These are phyloP conservation scores for Vitis labrusca DNA, from an alignment of 164 flowering plant genomes.

Conservation along the genomic window DNA sequence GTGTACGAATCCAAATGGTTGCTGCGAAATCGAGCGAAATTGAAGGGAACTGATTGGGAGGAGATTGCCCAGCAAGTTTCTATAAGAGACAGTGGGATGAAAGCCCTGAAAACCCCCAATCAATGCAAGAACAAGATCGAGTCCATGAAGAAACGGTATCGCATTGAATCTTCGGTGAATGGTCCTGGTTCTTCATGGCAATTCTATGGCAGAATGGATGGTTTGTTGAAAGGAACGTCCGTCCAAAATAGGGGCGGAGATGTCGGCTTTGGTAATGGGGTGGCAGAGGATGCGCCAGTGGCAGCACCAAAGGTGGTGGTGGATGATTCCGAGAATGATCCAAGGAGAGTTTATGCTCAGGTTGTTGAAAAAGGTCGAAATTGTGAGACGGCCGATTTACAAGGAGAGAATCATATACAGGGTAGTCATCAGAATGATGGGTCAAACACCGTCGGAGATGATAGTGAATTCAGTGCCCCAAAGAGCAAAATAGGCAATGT, in stretches of 20 bases:
- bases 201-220: slow-evolving; percentile 21
- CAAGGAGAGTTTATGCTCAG: slow-evolving; percentile 2
- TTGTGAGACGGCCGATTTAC: slow-evolving; percentile 12
- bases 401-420: slow-evolving; percentile 11
- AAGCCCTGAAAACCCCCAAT: slow-evolving; percentile 19
- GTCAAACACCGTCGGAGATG: slow-evolving; percentile 20
- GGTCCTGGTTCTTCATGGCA: slow-evolving; percentile 21
- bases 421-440: slow-evolving; percentile 23
- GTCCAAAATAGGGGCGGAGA: slow-evolving; percentile 5
- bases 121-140: slow-evolving; percentile 33
- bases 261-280: slow-evolving; percentile 9
- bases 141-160: slow-evolving; percentile 30
- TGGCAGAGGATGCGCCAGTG: background rate
- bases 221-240: slow-evolving; percentile 16
- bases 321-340: slow-evolving; percentile 12
- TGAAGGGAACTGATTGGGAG: slow-evolving; percentile 30
- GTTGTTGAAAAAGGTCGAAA: background rate
- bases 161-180: slow-evolving; percentile 13
- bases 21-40: slow-evolving; percentile 25
- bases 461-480: slow-evolving; percentile 21
- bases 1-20: slow-evolving; percentile 27
- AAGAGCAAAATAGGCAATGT: slow-evolving; percentile 14
- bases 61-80: slow-evolving; percentile 28
- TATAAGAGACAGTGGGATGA: slow-evolving; percentile 5
- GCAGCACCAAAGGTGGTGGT: slow-evolving; percentile 9